Base-by-base conservation (phyloP, 2,329 filamentous ascomycete genomes). In the Diaporthe sp. region DNA sequence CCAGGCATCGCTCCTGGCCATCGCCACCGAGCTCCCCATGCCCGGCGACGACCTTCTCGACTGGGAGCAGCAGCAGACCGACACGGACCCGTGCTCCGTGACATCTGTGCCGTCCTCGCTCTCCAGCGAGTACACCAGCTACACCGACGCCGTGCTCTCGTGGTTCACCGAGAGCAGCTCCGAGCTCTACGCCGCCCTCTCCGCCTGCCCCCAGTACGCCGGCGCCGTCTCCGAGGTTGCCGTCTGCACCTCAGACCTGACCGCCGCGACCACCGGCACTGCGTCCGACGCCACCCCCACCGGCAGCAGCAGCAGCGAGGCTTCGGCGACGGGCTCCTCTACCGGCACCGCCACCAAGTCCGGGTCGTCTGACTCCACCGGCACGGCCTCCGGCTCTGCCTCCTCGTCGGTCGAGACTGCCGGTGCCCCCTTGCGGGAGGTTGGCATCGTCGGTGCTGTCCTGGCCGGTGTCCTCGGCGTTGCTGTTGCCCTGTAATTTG, bases 151-250 rank as follows among this genome's bases (percentile, higher is more conserved):
- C 17, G 57, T 80, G 37, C 1, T 72, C 37, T 79, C 75, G 59
- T 84, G 81, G 81, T 78, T 74, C 76, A 15, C 51, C 12, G 76
- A 59, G 61, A 65, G 81, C 78, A 78, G 77, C 73, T 76, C 55
- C 70, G 77, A 75, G 25, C 73, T 81, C 28, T 19, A 22, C 57
- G 78, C 77, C 44, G 79, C 79, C 17, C 42, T 82, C 12, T 77
- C 76, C 46, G 10, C 78, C 70, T 84, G 82, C 78, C 79, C 81
- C 31, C 51, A 78, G 17, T 76, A 78, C 74, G 73, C 73, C 70
- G 62, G 69, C 55, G 72, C 77, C 25, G 42, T 74, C n/a, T 72
- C 74, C 55, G 75, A 75, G 46, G 59, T 70, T 22, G 19, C 39
- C 12, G 57, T 58, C 44, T 74, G 65, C 61, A 58, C 55, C 25